These are phyloP conservation scores for Pelargonium fulgidum DNA, from an alignment of 441 rosid genomes.

Conservation along the genomic window DNA sequence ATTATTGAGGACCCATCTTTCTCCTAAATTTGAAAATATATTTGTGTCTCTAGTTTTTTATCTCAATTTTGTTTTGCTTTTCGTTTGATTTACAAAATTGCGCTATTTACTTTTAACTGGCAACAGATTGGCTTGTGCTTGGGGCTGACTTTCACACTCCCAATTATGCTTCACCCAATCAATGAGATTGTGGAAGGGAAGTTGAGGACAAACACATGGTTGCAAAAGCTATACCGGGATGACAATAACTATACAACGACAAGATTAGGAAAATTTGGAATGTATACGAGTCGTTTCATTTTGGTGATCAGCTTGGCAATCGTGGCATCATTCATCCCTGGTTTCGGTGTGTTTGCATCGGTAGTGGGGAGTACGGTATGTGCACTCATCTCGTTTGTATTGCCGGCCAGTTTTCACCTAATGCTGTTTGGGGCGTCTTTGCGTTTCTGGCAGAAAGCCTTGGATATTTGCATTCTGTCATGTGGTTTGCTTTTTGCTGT, in stretches of 20 bases:
- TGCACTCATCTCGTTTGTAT: constrained; percentile 74
- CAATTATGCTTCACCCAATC: constrained; percentile 76
- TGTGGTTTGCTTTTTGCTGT: constrained; percentile 61
- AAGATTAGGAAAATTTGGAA: constrained; percentile 26
- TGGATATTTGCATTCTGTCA: constrained; percentile 51
- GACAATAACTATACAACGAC: constrained; percentile 29
- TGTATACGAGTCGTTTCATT: constrained; percentile 38
- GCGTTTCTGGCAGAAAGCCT: constrained; percentile 44
- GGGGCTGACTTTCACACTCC: constrained; percentile 74
- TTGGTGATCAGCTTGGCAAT: constrained; percentile 50
- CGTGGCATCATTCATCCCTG: constrained; percentile 60
- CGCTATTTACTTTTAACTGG: constrained; percentile 6
- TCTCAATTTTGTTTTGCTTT: too few relatives aligned
- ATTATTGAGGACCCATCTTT: not conserved
- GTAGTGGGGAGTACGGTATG: constrained; percentile 76
- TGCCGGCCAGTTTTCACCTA: constrained; percentile 76
- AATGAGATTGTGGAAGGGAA: constrained; percentile 76
- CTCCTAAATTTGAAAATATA: not conserved
- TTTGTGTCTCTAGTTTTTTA: not conserved
- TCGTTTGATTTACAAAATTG: too few relatives aligned
- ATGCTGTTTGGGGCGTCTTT: constrained; percentile 53
- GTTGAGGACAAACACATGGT: constrained; percentile 37
- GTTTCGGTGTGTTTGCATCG: constrained; percentile 62
- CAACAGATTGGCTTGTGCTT: constrained; percentile 75
- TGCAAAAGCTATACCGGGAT: constrained; percentile 30